Evolutionary conservation across 148 eudicot species (phyloP).

Genomic region (Vaccinium macrocarpon): DNA sequence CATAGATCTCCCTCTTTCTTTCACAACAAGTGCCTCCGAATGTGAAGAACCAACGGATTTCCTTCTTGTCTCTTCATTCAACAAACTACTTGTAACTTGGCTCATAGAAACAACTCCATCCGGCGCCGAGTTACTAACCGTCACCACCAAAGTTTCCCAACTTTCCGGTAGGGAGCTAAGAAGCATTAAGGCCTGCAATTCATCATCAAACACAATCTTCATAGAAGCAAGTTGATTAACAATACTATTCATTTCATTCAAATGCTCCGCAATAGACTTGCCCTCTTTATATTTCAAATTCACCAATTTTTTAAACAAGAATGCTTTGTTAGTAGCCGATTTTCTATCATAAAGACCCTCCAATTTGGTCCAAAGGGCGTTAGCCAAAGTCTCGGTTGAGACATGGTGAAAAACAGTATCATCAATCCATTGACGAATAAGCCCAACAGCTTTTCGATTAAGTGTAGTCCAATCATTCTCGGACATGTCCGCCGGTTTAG

Average conservation of each 20-base stretch:
- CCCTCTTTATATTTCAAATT: not conserved
- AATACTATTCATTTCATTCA: not conserved
- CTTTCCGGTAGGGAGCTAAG: not conserved
- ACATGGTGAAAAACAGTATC: not conserved
- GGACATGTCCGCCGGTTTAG: not conserved
- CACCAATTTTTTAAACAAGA: not conserved
- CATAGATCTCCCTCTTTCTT: too few species aligned
- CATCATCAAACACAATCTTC: not conserved
- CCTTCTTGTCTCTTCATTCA: too few species aligned
- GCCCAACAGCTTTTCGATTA: not conserved
- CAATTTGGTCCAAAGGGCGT: not conserved
- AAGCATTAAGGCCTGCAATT: not conserved
- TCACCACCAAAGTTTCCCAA: too few species aligned
- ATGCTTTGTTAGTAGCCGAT: not conserved
- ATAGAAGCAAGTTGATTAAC: not conserved
- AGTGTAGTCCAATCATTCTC: not conserved
- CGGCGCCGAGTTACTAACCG: too few species aligned
- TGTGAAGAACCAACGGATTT: too few species aligned
- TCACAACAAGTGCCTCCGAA: too few species aligned
- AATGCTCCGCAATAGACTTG: not conserved
- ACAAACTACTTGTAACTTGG: too few species aligned
- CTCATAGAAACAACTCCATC: too few species aligned
- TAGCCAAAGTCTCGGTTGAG: not conserved
- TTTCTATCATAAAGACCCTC: not conserved
- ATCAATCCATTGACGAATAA: too few species aligned